These are phyloP conservation scores for Oryza coarctata DNA, from an alignment of 176 grass and related monocot genomes.

Conservation along the genomic window DNA sequence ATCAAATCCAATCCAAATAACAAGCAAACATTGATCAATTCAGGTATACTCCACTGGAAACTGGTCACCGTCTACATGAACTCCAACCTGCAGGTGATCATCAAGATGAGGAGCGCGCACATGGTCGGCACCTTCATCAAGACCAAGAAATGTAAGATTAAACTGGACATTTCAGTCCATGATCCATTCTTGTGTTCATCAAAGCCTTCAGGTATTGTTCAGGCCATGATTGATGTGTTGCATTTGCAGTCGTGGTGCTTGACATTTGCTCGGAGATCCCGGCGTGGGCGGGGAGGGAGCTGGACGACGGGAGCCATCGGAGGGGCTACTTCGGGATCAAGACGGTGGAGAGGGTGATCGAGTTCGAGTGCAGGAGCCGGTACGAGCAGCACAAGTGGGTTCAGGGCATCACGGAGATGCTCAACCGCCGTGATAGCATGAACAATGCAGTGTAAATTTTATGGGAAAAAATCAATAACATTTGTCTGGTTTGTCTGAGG, in stretches of 20 bases:
- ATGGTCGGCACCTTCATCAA: conserved; percentile 92
- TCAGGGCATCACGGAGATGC: conserved; percentile 70
- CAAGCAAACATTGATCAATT: neutral
- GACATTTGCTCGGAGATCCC: conserved; percentile 61
- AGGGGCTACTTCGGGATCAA: conserved; percentile 80
- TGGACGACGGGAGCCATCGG: conserved; percentile 53
- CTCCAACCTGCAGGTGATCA: conserved; percentile 57
- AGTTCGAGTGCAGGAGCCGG: conserved; percentile 86
- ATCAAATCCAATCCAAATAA: neutral
- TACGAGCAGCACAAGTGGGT: conserved; percentile 66
- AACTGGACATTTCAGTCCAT: neutral
- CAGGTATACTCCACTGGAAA: conserved; percentile 94
- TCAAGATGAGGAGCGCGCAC: conserved; percentile 90
- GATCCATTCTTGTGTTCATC: no score
- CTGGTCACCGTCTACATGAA: conserved; percentile 73
- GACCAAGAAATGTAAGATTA: conserved; percentile 81
- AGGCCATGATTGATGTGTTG: neutral
- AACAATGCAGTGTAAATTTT: conserved; percentile 36
- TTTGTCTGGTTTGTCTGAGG: neutral
- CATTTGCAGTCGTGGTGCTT: conserved; percentile 56
- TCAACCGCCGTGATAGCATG: conserved; percentile 54
- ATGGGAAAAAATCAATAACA: neutral
- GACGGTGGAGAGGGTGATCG: conserved; percentile 71
- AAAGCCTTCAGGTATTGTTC: neutral
- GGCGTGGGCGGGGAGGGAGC: conserved; percentile 83